Base-by-base conservation (phyloP, 1,284 basidiomycete species). In the Tylopilus sp. region DNA sequence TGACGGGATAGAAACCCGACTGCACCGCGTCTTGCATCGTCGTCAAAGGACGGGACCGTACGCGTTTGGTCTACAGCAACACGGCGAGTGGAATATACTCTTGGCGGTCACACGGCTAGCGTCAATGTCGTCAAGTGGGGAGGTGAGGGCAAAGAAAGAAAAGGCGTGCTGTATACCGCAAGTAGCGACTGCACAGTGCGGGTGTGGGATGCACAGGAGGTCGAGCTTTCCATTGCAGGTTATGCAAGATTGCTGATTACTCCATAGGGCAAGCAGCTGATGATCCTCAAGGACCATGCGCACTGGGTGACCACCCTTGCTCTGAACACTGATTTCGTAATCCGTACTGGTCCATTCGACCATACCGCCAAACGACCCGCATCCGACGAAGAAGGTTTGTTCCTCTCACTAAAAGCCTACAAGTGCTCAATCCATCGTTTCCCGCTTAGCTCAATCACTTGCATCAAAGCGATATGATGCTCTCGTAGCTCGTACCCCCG, bases 301-400 rank as follows among this genome's bases (percentile, higher is more conserved):
- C 96, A 99, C 65, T 98, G 94, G 95, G 95, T 99, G 18, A 99
- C 94, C 40, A 98, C 94, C 0, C 82, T 99, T 42, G 87, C 95
- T 2, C 78, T 99, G 49, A 95, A 93, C 63, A 96, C 94, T 14
- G 95, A 99, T 67, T 97, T 94, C 65, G 82, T 95, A 14, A 77
- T 97, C 9, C 85, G 94, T 4, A 98, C 95, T 0, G 95, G 96
- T 0, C 93, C 95, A 0, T 99, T 90, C 60, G 94, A 97, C 66
- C 90, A 96, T 58, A 88, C 80, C 0, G 80, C 78, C 47, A 91
- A 89, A 70, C 76, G 75, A 53, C 85, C 91, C 0, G 71, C 77
- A 3, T 83, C 84, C 20, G 88, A 94, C 51, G 83, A 81, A 62
- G 87, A 95, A 73, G 90, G 88, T 88, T 52, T 40, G 70, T 59